These are phyloP conservation scores for Cutaneotrichosporon mucoides DNA, from an alignment of 1,284 basidiomycete species.

Conservation along the genomic window DNA sequence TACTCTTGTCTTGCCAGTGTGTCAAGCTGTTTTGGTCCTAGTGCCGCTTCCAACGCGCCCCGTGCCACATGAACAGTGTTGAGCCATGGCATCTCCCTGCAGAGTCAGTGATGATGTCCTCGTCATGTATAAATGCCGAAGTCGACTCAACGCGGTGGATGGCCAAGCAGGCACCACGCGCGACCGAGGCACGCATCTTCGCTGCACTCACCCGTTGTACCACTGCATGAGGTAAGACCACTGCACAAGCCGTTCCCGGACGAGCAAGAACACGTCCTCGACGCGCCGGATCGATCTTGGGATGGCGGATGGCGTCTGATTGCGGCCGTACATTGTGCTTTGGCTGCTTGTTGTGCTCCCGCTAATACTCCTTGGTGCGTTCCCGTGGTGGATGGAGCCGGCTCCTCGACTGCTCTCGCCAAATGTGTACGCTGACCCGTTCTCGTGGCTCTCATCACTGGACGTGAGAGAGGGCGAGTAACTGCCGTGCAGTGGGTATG, in stretches of 20 bases:
- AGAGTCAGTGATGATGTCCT: slow-evolving; percentile 15
- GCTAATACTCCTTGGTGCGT: slow-evolving; percentile 1
- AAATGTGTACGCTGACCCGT: neutral
- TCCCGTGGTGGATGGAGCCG: slow-evolving; percentile 1
- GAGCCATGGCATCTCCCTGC: slow-evolving; percentile 45
- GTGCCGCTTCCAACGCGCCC: slow-evolving; percentile 29
- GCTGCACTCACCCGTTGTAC: slow-evolving; percentile 40
- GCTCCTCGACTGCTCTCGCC: too few relatives aligned
- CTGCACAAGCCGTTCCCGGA: slow-evolving; percentile 36
- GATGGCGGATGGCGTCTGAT: neutral
- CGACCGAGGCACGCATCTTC: too few relatives aligned
- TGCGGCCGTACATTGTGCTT: slow-evolving; percentile 11
- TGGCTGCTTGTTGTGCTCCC: slow-evolving; percentile 8
- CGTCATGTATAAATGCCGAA: too few relatives aligned
- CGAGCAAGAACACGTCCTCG: slow-evolving; percentile 40
- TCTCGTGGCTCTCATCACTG: slow-evolving; percentile 19
- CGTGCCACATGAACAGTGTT: slow-evolving; percentile 44
- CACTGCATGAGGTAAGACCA: slow-evolving; percentile 48
- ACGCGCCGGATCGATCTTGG: slow-evolving; percentile 23
- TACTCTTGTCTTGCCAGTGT: slow-evolving; percentile 46
- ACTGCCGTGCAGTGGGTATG: slow-evolving; percentile 3
- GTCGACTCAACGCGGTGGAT: too few relatives aligned
- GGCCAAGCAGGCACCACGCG: too few relatives aligned
- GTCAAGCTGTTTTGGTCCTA: slow-evolving; percentile 42
- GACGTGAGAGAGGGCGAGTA: slow-evolving; percentile 19